Conservation (phyloP, 768 basidiomycete species). For the Mrakia blollopis region DNA sequence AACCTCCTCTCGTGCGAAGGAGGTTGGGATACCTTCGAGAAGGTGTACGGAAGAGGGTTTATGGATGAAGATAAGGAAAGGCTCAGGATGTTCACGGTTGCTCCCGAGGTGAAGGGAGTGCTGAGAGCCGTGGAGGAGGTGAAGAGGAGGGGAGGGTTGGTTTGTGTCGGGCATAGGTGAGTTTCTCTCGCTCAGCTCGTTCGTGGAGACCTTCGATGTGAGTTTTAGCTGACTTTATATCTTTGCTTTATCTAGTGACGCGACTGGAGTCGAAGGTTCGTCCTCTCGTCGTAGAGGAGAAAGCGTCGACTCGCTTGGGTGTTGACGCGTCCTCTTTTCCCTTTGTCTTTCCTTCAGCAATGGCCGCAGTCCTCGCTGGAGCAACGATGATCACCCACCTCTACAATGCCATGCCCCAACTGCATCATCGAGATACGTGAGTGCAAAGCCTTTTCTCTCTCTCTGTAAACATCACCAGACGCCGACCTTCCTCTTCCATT, state of each 20-base stretch:
- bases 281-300: neutral
- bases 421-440: constrained; percentile 30
- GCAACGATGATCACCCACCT: constrained; percentile 85
- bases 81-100: constrained; percentile 75
- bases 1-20: constrained; percentile 60
- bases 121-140: constrained; percentile 62
- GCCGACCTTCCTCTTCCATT: constrained; percentile 45
- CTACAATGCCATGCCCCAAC: constrained; percentile 87
- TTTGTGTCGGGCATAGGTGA: constrained; percentile 87
- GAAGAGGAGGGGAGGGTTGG: constrained; percentile 60
- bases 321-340: neutral
- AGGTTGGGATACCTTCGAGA: constrained; percentile 65
- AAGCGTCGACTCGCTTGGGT: neutral
- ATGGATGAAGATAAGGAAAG: constrained; percentile 45
- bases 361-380: constrained; percentile 53
- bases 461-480: neutral
- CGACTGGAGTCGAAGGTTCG: constrained; percentile 14
- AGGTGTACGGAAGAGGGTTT: constrained; percentile 56
- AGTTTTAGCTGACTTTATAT: neutral
- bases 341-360: neutral
- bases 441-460: neutral
- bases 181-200: constrained; percentile 23
- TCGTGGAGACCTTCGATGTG: neutral
- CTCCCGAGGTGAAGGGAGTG: constrained; percentile 80
- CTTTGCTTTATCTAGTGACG: neutral